These are phyloP conservation scores for Diversispora eburnea DNA, from an alignment of 192 early-diverging fungal genomes.

Conservation along the genomic window DNA sequence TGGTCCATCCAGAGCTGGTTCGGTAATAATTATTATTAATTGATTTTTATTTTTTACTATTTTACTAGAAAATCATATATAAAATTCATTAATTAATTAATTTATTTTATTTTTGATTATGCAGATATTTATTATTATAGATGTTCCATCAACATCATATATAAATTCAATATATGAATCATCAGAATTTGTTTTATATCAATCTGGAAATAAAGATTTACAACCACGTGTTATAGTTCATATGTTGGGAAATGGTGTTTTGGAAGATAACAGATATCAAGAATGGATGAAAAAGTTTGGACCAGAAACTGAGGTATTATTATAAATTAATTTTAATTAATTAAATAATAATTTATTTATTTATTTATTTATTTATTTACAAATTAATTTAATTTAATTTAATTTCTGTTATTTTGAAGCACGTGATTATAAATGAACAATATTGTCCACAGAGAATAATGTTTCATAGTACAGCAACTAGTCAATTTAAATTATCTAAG, in stretches of 20 bases:
- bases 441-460: slow-evolving; percentile 61
- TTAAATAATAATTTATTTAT: no score
- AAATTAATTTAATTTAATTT: no score
- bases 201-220: slow-evolving; percentile 18
- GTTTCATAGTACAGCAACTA: slow-evolving; percentile 61
- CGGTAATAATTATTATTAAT: slow-evolving; percentile 34
- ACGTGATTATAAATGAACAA: slow-evolving; percentile 69
- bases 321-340: neutral
- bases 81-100: neutral
- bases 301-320: slow-evolving; percentile 51
- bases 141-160: slow-evolving; percentile 60
- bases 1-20: slow-evolving; percentile 53
- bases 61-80: neutral
- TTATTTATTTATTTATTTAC: neutral
- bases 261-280: slow-evolving; percentile 60
- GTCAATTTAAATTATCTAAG: slow-evolving; percentile 62
- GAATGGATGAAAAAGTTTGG: slow-evolving; percentile 76
- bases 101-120: neutral
- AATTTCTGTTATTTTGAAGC: slow-evolving; percentile 35
- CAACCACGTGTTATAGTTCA: slow-evolving; percentile 62
- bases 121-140: slow-evolving; percentile 62
- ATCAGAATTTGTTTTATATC: slow-evolving; percentile 46
- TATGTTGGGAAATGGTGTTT: slow-evolving; percentile 58
- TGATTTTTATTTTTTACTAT: neutral
- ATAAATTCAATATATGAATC: slow-evolving; percentile 45